Evolutionary conservation across 2,329 filamentous ascomycete species (phyloP).

Genomic region (Balansia obtecta): DNA sequence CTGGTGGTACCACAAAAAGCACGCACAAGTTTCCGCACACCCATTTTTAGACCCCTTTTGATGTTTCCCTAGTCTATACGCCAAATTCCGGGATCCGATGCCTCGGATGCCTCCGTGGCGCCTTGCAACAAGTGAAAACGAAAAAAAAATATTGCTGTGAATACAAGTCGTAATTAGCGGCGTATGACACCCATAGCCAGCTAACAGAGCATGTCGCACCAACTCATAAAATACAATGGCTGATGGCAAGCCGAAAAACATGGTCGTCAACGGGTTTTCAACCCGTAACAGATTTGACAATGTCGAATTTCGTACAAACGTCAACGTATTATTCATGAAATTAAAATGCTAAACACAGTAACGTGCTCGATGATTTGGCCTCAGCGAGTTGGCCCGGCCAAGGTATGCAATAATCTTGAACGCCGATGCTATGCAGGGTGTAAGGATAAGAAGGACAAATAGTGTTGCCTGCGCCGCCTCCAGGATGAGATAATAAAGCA

Average conservation of each 20-base stretch:
- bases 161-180: neutral
- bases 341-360: neutral
- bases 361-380: neutral
- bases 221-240: neutral
- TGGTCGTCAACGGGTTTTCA: neutral
- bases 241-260: neutral
- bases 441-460: neutral
- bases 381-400: neutral
- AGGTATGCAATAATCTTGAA: neutral
- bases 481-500: too few species aligned
- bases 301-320: too few species aligned
- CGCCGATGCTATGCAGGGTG: slow-evolving; percentile 5
- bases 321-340: neutral
- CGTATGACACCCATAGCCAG: neutral
- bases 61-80: neutral
- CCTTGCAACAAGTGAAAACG: neutral
- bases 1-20: neutral
- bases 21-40: neutral
- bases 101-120: neutral
- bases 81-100: neutral
- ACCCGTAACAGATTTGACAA: neutral
- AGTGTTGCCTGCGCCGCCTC: too few species aligned
- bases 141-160: neutral
- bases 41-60: neutral
- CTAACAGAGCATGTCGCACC: neutral